phyloP scores from a whole-genome alignment of 225 moss, liverwort and hornwort species.

The Sphagnum contortum region DNA sequence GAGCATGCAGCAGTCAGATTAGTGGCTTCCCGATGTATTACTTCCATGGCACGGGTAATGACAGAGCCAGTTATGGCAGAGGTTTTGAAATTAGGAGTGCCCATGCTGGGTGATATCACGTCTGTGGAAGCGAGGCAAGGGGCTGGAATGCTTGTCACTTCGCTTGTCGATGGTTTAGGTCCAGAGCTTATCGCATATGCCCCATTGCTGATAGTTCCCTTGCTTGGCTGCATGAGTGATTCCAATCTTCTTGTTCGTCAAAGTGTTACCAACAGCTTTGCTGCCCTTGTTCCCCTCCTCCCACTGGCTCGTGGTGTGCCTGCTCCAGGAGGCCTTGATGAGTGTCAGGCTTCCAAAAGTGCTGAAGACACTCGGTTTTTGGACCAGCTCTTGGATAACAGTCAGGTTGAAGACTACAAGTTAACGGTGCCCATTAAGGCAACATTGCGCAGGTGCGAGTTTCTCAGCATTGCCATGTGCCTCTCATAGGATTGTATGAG shows the following conservation, averaged over 20 bases:
- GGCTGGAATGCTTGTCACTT: conserved; percentile 81
- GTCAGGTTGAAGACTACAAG: conserved; percentile 86
- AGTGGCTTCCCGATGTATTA: conserved; percentile 70
- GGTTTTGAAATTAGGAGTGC: conserved; percentile 70
- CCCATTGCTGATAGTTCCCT: conserved; percentile 76
- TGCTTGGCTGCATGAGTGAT: conserved; percentile 92
- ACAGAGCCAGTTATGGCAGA: conserved; percentile 75
- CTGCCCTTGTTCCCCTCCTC: conserved; percentile 83
- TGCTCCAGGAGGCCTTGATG: conserved; percentile 64
- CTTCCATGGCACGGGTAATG: conserved; percentile 73
- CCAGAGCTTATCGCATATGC: conserved; percentile 79
- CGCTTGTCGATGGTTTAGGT: conserved; percentile 75
- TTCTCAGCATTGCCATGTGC: not conserved
- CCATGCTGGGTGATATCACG: conserved; percentile 69
- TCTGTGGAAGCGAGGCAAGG: conserved; percentile 84
- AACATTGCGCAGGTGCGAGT: conserved; percentile 63
- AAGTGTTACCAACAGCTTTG: conserved; percentile 90
- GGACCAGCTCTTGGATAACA: conserved; percentile 89
- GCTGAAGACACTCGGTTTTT: conserved; percentile 79
- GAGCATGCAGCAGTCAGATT: conserved; percentile 62
- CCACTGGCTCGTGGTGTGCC: conserved; percentile 81
- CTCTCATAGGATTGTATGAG: too few relatives aligned
- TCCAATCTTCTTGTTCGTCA: conserved; percentile 69
- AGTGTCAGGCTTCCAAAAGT: conserved; percentile 59
- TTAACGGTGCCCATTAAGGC: conserved; percentile 63